Conservation (phyloP, 1,284 basidiomycete species). For the Meira miltonrushii region DNA sequence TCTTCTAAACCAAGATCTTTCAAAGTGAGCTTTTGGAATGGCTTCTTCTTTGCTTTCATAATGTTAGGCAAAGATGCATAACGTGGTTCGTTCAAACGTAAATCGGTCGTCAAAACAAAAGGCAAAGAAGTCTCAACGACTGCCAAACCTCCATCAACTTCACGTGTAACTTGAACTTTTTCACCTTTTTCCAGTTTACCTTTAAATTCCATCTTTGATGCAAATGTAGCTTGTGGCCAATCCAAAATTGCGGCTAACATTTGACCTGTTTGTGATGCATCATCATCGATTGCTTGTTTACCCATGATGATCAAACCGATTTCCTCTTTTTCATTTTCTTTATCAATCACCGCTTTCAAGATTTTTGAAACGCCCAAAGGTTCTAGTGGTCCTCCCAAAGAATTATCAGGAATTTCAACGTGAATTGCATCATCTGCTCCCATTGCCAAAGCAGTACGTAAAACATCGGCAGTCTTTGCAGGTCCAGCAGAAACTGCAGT, state of each 20-base stretch:
- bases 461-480: slow-evolving; percentile 78
- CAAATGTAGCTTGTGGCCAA: slow-evolving; percentile 93
- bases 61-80: slow-evolving; percentile 53
- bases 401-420: slow-evolving; percentile 71
- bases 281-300: slow-evolving; percentile 98
- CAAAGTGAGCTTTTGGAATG: slow-evolving; percentile 75
- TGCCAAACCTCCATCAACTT: slow-evolving; percentile 91
- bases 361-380: slow-evolving; percentile 80
- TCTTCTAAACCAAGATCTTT: slow-evolving; percentile 75
- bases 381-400: slow-evolving; percentile 63
- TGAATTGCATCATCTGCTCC: slow-evolving; percentile 91
- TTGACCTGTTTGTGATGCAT: slow-evolving; percentile 92
- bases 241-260: slow-evolving; percentile 90
- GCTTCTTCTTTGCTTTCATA: slow-evolving; percentile 88
- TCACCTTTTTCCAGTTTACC: slow-evolving; percentile 62
- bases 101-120: slow-evolving; percentile 83
- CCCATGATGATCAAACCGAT: slow-evolving; percentile 89
- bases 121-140: slow-evolving; percentile 77
- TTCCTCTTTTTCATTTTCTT: slow-evolving; percentile 59
- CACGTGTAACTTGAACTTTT: slow-evolving; percentile 71
- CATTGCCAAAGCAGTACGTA: slow-evolving; percentile 95
- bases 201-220: slow-evolving; percentile 73
- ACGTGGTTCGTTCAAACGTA: slow-evolving; percentile 58
- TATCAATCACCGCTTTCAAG: slow-evolving; percentile 70
- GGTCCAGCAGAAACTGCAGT: slow-evolving; percentile 86